These are phyloP conservation scores for Podospora appendiculata DNA, from an alignment of 495 filamentous ascomycete genomes.

Conservation along the genomic window DNA sequence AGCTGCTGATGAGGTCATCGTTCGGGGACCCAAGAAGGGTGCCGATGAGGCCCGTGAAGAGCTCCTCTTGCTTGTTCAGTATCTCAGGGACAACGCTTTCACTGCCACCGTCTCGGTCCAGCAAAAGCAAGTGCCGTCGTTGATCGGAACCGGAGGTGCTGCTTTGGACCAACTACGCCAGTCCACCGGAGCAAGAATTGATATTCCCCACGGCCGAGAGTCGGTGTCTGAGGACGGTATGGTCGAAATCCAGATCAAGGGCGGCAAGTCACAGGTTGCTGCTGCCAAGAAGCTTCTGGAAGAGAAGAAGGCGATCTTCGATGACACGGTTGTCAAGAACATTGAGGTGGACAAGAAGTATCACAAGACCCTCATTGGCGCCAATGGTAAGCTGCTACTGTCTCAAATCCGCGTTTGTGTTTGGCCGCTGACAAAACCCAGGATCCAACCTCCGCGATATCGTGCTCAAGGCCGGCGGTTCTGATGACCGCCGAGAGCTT, in stretches of 20 bases:
- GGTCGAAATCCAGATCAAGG: conserved; percentile 82
- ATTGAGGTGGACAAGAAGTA: conserved; percentile 83
- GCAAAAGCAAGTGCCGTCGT: conserved; percentile 74
- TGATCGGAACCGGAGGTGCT: conserved; percentile 83
- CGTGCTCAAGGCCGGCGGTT: conserved; percentile 79
- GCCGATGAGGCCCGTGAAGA: conserved; percentile 87
- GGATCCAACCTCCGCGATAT: conserved; percentile 82
- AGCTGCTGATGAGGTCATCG: conserved; percentile 78
- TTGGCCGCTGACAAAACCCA: conserved; percentile 37
- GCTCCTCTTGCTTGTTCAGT: conserved; percentile 77
- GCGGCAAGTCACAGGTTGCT: conserved; percentile 81
- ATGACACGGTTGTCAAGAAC: conserved; percentile 73
- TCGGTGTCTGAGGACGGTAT: conserved; percentile 51
- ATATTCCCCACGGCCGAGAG: conserved; percentile 66
- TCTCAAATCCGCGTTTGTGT: background rate
- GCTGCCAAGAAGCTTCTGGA: conserved; percentile 82
- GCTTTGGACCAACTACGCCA: conserved; percentile 86
- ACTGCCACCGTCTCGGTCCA: conserved; percentile 74
- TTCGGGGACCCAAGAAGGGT: conserved; percentile 84
- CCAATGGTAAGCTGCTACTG: conserved; percentile 57
- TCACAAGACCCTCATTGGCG: conserved; percentile 84
- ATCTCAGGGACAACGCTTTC: conserved; percentile 75
- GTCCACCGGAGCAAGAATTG: conserved; percentile 75
- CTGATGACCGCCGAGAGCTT: conserved; percentile 69
- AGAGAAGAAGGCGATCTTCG: conserved; percentile 75